Conservation (phyloP, 495 filamentous ascomycete species). For the Trichoderma reesei region DNA sequence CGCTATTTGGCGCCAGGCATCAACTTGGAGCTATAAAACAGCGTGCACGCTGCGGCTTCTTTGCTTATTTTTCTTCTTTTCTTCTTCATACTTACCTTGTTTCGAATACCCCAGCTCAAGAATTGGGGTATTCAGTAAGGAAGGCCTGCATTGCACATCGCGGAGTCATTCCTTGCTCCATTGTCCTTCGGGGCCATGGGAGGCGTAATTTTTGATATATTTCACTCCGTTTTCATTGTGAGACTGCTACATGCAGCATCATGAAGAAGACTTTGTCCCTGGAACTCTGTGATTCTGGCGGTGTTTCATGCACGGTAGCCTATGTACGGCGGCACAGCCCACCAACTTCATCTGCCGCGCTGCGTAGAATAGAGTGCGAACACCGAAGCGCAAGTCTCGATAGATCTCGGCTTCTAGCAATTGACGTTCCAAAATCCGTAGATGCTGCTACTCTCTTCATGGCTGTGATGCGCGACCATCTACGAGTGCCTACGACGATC, state of each 20-base stretch:
- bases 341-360: too few species aligned
- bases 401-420: too few species aligned
- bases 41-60: not conserved
- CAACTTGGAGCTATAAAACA: constrained; percentile 7
- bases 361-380: too few species aligned
- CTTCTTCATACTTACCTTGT: constrained; percentile 13
- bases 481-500: too few species aligned
- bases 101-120: constrained; percentile 10
- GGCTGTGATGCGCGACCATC: too few species aligned
- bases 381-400: too few species aligned
- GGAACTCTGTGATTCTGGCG: too few species aligned
- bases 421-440: too few species aligned
- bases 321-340: too few species aligned
- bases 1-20: not conserved
- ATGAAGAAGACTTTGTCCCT: constrained; percentile 11
- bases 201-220: constrained; percentile 11
- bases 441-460: too few species aligned
- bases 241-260: constrained; percentile 8
- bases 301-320: too few species aligned
- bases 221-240: constrained; percentile 10
- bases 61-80: constrained; percentile 10
- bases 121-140: constrained; percentile 7
- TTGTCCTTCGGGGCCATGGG: constrained; percentile 13
- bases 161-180: constrained; percentile 37
- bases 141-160: constrained; percentile 62